Conservation (phyloP, 139 green algal genomes). For the Asterochloris erici region DNA sequence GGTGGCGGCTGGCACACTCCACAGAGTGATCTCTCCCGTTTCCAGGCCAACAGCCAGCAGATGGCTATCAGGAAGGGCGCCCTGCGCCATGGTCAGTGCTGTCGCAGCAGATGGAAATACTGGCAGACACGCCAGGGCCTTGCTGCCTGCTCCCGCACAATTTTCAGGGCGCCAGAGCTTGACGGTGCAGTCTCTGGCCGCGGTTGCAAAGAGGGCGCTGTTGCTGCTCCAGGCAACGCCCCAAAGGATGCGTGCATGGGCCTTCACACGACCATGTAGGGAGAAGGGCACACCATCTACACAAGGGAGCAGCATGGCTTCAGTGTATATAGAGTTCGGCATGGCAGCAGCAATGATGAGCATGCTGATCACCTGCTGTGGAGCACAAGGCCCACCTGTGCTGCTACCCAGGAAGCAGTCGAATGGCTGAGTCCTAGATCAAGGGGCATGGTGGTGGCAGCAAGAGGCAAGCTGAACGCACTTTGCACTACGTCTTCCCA, state of each 20-base stretch:
- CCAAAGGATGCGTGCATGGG: slow-evolving; percentile 80
- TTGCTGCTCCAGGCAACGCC: slow-evolving; percentile 64
- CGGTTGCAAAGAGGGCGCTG: slow-evolving; percentile 61
- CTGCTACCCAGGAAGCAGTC: not conserved
- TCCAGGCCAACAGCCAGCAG: not conserved
- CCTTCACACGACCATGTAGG: slow-evolving; percentile 48
- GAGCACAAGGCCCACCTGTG: not conserved
- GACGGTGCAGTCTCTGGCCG: slow-evolving; percentile 65
- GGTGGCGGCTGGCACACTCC: not conserved
- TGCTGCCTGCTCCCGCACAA: slow-evolving; percentile 15
- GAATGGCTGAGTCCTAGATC: not conserved
- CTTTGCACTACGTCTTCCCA: not conserved
- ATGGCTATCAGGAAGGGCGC: not conserved
- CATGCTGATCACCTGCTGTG: not conserved
- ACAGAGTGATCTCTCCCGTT: not conserved
- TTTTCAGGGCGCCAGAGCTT: slow-evolving; percentile 56
- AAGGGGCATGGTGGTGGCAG: not conserved
- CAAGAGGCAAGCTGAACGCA: not conserved
- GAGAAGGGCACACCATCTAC: slow-evolving; percentile 31
- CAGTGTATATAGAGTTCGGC: no score
- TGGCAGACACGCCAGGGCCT: not conserved
- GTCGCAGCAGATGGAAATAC: not conserved
- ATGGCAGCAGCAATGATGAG: not conserved
- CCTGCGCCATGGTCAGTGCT: not conserved
- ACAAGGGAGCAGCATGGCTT: not conserved